Base-by-base conservation (phyloP, 352 stramenopile species). In the Pythium apleroticum region DNA sequence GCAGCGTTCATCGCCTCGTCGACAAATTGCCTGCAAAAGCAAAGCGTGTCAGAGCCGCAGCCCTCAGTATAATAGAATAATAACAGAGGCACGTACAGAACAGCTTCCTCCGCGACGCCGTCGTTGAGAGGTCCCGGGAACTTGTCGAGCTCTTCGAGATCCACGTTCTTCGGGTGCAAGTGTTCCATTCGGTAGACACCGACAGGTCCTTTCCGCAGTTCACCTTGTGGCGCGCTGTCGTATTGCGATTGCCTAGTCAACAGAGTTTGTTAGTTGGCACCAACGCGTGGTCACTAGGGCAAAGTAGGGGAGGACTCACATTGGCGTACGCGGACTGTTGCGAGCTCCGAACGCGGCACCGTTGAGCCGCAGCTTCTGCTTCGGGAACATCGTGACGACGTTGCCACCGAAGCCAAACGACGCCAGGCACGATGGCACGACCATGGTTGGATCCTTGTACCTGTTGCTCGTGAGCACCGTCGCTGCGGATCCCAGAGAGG, bases 381-480 rank as follows among this genome's bases (percentile, higher is more conserved):
- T 93, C 0, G 88, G 88, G 68, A 95, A 92, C 88, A 96, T 96
- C 8, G 83, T 93, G 52, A 90, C 87, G n/a, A 95, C 73, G 53
- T 92, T 96, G 12, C 88, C 88, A 70, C 88, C 88, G 73, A 96
- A 96, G 27, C 88, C 88, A 63, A 96, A 95, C 9, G 86, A 87
- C 2, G 74, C 76, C 14, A 96, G 66, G 52, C 85, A 94, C 9
- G 83, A 93, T 15, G 85, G 84, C 6, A 85, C 80, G 8, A 84
- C 73, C 39, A 89, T 76, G 19, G 76, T 90, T 19, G 88, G 88
- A 31, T 96, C 88, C 71, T 94, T 93, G 69, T 93, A 89, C 69
- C 90, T 91, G 72, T 69, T 87, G 65, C 78, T 88, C 24, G n/a
- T 73, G 45, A 46, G 45, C 48, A 43, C 43, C 7, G 7, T 56